A percentile compares a stretch with the other conserved stretches of the same genome.
Conservation (phyloP, 2,329 filamentous ascomycete species). For the Alternaria arborescens region DNA sequence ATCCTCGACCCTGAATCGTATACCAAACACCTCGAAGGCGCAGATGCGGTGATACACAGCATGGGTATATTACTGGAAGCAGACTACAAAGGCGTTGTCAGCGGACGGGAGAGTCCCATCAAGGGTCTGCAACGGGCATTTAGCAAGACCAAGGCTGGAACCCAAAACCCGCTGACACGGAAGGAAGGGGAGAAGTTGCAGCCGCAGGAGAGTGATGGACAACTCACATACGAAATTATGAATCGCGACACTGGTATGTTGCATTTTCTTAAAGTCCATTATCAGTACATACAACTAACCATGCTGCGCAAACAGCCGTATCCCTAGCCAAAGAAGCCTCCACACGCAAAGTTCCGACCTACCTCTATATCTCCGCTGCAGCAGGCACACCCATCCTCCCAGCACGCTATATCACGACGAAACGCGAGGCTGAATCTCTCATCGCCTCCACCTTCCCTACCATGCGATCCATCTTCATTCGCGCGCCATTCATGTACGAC, state of each 20-base stretch:
- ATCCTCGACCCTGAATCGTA: slow-evolving; percentile 86
- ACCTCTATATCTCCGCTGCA: slow-evolving; percentile 89
- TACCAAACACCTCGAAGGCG: slow-evolving; percentile 74
- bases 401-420: slow-evolving; percentile 85
- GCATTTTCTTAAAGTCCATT: not conserved
- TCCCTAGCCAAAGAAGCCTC: slow-evolving; percentile 80
- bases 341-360: slow-evolving; percentile 70
- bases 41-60: slow-evolving; percentile 88
- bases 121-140: slow-evolving; percentile 82
- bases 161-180: slow-evolving; percentile 74
- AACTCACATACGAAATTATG: slow-evolving; percentile 96
- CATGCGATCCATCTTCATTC: slow-evolving; percentile 82
- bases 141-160: slow-evolving; percentile 67
- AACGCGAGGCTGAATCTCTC: slow-evolving; percentile 84
- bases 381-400: slow-evolving; percentile 87
- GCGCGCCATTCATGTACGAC: slow-evolving; percentile 91
- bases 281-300: not conserved
- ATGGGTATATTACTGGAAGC: slow-evolving; percentile 97
- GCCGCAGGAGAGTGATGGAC: slow-evolving; percentile 72
- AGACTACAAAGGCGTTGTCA: slow-evolving; percentile 94
- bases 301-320: slow-evolving; percentile 63
- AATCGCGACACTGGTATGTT: slow-evolving; percentile 77
- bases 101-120: slow-evolving; percentile 83
- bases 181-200: slow-evolving; percentile 66
- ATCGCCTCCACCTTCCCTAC: slow-evolving; percentile 76